Evolutionary conservation across 2,329 filamentous ascomycete genomes (phyloP).

Genomic region (Calonectria henricotiae): DNA sequence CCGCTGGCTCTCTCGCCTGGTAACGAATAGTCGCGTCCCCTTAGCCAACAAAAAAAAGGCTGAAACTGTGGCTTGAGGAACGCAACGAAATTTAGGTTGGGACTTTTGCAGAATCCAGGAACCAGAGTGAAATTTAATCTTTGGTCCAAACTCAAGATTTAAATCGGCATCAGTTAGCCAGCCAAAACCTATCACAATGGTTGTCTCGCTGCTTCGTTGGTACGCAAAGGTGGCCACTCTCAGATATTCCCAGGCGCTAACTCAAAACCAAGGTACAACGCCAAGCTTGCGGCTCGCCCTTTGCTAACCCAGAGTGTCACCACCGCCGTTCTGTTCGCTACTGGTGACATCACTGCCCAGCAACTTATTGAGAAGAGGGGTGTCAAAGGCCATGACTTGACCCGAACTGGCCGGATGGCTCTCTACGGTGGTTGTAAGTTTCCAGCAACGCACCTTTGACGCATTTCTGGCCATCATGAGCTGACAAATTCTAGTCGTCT

Average conservation of each 20-base stretch:
- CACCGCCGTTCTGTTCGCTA: conserved; percentile 92
- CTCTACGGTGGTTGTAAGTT: conserved; percentile 82
- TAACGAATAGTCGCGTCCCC: conserved; percentile 41
- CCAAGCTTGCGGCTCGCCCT: conserved; percentile 84
- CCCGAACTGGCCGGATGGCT: conserved; percentile 84
- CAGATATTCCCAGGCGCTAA: conserved; percentile 40
- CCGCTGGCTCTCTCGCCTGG: conserved; percentile 28
- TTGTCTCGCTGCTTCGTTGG: conserved; percentile 55
- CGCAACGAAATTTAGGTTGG: conserved; percentile 34
- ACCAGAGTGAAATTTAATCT: conserved; percentile 41
- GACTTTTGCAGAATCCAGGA: conserved; percentile 30
- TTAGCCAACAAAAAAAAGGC: conserved; percentile 34
- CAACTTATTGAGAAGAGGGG: conserved; percentile 90
- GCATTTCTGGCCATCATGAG: conserved; percentile 18
- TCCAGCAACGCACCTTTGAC: conserved; percentile 12
- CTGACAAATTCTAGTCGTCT: conserved; percentile 72
- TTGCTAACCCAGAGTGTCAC: conserved; percentile 93
- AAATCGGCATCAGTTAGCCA: conserved; percentile 12
- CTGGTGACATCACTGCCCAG: conserved; percentile 92
- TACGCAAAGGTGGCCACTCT: conserved; percentile 39
- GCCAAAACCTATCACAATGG: conserved; percentile 43
- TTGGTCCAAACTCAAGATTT: conserved; percentile 31
- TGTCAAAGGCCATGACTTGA: conserved; percentile 80
- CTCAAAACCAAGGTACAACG: conserved; percentile 81
- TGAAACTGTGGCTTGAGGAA: conserved; percentile 45